Conservation (phyloP, 108 stramenopile genomes). For the Pseudonitzschia delicatissima region DNA sequence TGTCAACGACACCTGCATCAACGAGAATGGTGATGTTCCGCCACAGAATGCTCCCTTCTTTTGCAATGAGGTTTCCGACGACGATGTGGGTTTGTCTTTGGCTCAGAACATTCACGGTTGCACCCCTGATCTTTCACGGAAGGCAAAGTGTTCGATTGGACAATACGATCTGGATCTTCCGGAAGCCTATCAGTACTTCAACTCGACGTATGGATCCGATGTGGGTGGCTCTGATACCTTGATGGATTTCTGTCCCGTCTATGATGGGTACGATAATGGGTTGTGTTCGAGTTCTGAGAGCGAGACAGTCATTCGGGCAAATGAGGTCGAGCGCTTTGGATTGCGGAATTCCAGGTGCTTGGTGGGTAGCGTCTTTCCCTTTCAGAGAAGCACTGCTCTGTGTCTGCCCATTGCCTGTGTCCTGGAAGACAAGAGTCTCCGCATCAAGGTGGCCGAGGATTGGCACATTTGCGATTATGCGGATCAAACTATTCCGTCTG, state of each 20-base stretch:
- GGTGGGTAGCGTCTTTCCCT: constrained; percentile 40
- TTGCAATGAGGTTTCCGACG: constrained; percentile 46
- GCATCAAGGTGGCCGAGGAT: constrained; percentile 58
- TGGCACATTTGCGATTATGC: constrained; percentile 65
- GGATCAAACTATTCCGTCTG: constrained; percentile 54
- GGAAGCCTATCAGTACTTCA: constrained; percentile 72
- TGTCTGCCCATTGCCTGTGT: constrained; percentile 83
- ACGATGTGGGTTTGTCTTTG: constrained; percentile 9
- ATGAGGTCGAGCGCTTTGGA: constrained; percentile 60
- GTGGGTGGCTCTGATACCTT: constrained; percentile 71
- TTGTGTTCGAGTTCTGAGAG: constrained; percentile 44
- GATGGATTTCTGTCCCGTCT: constrained; percentile 84
- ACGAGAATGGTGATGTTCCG: constrained; percentile 47
- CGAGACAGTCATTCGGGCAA: constrained; percentile 42
- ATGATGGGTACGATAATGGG: constrained; percentile 63
- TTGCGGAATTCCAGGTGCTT: constrained; percentile 70
- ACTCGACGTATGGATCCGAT: constrained; percentile 39
- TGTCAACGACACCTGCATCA: constrained; percentile 67
- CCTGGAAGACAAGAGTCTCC: constrained; percentile 64
- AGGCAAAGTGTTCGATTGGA: constrained; percentile 80
- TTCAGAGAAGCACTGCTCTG: constrained; percentile 39
- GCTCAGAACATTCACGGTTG: constrained; percentile 65
- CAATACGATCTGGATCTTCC: constrained; percentile 60
- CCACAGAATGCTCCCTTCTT: constrained; percentile 68
- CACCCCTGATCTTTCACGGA: constrained; percentile 67